Conservation (phyloP, 805 yeast genomes). For the Wickerhamiella slavikovae region DNA sequence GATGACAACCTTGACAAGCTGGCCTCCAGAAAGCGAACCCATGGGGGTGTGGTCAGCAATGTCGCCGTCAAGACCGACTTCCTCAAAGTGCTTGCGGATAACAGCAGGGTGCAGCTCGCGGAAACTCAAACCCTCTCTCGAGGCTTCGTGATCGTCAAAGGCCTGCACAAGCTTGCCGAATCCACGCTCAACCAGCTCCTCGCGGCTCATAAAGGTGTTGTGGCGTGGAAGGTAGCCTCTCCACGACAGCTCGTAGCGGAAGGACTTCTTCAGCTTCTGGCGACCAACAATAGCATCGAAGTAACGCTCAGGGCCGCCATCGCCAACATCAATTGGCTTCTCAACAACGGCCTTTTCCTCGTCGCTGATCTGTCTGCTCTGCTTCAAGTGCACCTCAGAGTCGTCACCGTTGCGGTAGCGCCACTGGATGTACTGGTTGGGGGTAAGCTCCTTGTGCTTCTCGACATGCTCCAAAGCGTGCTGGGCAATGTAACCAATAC, state of each 20-base stretch:
- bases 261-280: slow-evolving; percentile 86
- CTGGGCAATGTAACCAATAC: slow-evolving; percentile 97
- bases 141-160: slow-evolving; percentile 97
- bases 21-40: slow-evolving; percentile 96
- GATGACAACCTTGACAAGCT: slow-evolving; percentile 90
- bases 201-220: slow-evolving; percentile 86
- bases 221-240: slow-evolving; percentile 74
- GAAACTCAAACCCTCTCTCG: slow-evolving; percentile 97
- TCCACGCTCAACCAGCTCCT: slow-evolving; percentile 59
- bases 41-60: slow-evolving; percentile 96
- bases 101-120: slow-evolving; percentile 84
- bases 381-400: slow-evolving; percentile 86
- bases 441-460: slow-evolving; percentile 91
- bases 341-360: slow-evolving; percentile 60
- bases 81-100: slow-evolving; percentile 91
- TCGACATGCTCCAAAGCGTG: slow-evolving; percentile 96
- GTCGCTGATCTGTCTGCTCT: slow-evolving; percentile 68
- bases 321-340: slow-evolving; percentile 59
- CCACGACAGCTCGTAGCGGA: slow-evolving; percentile 97
- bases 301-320: slow-evolving; percentile 73
- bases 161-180: slow-evolving; percentile 81
- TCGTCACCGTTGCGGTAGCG: slow-evolving; percentile 95
- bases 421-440: slow-evolving; percentile 96
- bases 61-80: slow-evolving; percentile 91
- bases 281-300: slow-evolving; percentile 94